Percentiles rank a stretch among this genome's conserved stretches.
Conservation (phyloP, 1,284 basidiomycete genomes). For the Trametes versicolor region DNA sequence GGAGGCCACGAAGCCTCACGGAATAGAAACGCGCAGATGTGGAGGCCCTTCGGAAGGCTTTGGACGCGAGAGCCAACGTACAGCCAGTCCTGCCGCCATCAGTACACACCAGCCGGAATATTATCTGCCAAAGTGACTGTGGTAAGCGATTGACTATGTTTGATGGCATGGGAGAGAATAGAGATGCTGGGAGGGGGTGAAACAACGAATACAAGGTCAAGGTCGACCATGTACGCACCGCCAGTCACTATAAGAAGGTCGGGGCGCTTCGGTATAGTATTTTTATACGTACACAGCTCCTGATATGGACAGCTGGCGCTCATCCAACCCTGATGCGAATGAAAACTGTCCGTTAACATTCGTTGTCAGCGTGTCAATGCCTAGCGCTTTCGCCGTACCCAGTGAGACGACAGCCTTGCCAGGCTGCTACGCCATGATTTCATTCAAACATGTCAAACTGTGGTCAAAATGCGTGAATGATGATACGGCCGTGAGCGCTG, state of each 20-base stretch:
- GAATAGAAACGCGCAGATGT: conserved; percentile 26
- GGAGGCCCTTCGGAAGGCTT: conserved; percentile 18
- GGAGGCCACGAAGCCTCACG: conserved; percentile 24
- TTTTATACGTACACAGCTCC: neutral
- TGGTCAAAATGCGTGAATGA: too few species aligned
- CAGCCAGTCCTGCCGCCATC: conserved; percentile 31
- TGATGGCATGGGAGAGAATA: neutral
- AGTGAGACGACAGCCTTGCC: too few species aligned
- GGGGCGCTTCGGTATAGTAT: too few species aligned
- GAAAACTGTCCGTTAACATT: neutral
- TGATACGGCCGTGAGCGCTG: too few species aligned
- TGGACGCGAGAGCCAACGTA: conserved; percentile 26
- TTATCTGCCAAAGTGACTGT: conserved; percentile 30
- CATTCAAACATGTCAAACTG: too few species aligned
- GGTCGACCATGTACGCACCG: too few species aligned
- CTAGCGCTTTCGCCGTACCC: too few species aligned
- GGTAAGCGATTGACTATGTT: conserved; percentile 23
- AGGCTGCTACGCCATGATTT: too few species aligned
- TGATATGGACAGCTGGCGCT: neutral
- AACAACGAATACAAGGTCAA: neutral
- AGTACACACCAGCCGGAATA: conserved; percentile 28
- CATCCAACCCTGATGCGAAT: neutral
- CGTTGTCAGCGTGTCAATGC: neutral
- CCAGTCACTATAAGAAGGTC: too few species aligned
- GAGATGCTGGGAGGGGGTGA: neutral